These are phyloP conservation scores for Aureobasidium namibiae DNA, from an alignment of 2,329 filamentous ascomycete species.

Conservation along the genomic window DNA sequence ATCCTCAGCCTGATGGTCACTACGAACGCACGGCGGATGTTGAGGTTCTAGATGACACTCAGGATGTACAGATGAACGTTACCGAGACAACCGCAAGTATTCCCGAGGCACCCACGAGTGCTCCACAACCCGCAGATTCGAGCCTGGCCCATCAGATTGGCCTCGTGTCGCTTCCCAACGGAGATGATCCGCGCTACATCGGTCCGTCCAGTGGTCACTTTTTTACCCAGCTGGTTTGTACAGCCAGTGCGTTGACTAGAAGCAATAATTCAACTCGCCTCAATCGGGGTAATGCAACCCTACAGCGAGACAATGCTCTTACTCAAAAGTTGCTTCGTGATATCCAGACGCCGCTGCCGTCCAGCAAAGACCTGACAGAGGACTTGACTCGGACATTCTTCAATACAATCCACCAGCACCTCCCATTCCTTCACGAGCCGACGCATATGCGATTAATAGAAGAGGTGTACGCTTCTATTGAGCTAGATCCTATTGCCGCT, in stretches of 20 bases:
- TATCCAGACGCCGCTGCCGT: background rate
- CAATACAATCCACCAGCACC: background rate
- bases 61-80: background rate
- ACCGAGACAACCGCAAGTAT: too few relatives aligned
- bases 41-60: background rate
- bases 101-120: background rate
- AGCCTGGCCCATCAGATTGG: constrained; percentile 1
- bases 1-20: background rate
- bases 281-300: background rate
- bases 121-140: background rate
- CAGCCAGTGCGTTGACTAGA: background rate
- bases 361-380: background rate
- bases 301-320: background rate
- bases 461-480: background rate
- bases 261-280: background rate
- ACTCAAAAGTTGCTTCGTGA: background rate
- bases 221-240: constrained; percentile 1
- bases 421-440: constrained; percentile 1
- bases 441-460: background rate
- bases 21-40: background rate
- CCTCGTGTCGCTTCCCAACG: constrained; percentile 2
- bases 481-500: background rate
- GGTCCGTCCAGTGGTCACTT: constrained; percentile 4
- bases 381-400: background rate
- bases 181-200: constrained; percentile 2